These are phyloP conservation scores for Nakazawaea wickerhamii DNA, from an alignment of 805 yeast species.

Conservation along the genomic window DNA sequence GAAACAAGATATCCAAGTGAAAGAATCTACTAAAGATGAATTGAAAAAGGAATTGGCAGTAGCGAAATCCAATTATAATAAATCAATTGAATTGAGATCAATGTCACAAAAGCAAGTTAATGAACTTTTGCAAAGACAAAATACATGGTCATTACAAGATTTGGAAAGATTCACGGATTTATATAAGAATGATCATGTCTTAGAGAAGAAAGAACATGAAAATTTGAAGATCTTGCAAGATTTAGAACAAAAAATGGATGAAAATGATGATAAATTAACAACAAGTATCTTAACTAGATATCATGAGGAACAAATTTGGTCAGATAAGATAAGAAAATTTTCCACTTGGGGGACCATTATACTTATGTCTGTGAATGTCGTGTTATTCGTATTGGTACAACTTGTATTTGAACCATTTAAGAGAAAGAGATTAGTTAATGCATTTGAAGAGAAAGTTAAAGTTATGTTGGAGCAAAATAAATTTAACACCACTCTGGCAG, in stretches of 20 bases:
- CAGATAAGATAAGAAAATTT: constrained; percentile 89
- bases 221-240: constrained; percentile 43
- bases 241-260: constrained; percentile 62
- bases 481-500: not conserved
- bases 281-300: constrained; percentile 81
- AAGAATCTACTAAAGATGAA: constrained; percentile 46
- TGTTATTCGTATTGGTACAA: constrained; percentile 76
- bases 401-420: constrained; percentile 94
- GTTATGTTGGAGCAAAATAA: constrained; percentile 35
- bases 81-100: constrained; percentile 60
- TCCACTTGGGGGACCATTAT: constrained; percentile 96
- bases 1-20: constrained; percentile 50
- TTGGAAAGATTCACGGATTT: constrained; percentile 78
- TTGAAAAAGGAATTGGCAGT: constrained; percentile 43
- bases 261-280: constrained; percentile 60
- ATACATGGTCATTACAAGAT: constrained; percentile 74
- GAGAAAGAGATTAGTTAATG: constrained; percentile 68
- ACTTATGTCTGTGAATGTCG: constrained; percentile 79
- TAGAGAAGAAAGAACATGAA: constrained; percentile 53
- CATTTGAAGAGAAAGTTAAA: constrained; percentile 78
- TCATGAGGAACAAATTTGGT: constrained; percentile 97
- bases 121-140: constrained; percentile 80
- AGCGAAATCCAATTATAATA: constrained; percentile 47
- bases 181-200: constrained; percentile 74
- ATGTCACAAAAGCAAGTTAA: constrained; percentile 79